These are phyloP conservation scores for Microstroma glucosiphilum DNA, from an alignment of 1,284 basidiomycete species.

Conservation along the genomic window DNA sequence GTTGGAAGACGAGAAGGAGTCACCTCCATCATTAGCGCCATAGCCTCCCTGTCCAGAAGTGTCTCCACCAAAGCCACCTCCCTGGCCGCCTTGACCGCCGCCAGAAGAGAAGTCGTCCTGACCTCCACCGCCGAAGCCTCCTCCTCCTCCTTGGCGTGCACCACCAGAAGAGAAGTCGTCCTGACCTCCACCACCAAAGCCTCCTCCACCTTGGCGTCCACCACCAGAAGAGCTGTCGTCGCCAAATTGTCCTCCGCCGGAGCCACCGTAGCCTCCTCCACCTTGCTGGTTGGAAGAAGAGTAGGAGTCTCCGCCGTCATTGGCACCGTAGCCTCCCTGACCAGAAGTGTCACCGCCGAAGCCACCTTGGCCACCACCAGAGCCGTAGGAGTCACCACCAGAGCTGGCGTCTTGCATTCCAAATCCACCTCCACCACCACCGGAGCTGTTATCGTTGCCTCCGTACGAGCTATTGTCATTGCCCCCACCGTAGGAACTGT, in stretches of 20 bases:
- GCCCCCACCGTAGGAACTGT: conserved; percentile 6
- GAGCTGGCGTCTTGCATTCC: neutral
- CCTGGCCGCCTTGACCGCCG: conserved; percentile 3
- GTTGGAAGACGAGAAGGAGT: conserved; percentile 4
- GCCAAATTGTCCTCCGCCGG: neutral
- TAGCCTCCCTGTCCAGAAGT: conserved; percentile 7
- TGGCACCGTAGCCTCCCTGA: conserved; percentile 4
- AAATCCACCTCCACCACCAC: neutral
- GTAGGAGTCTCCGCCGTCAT: neutral
- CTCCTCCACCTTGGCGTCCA: neutral
- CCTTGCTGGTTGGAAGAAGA: neutral
- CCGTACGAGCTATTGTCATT: neutral
- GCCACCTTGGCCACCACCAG: neutral
- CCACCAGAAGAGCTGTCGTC: conserved; percentile 3
- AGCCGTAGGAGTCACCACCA: neutral
- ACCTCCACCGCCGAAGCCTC: neutral
- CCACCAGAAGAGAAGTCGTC: neutral
- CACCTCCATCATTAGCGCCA: neutral
- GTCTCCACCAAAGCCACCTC: conserved; percentile 1
- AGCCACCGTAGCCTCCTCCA: neutral
- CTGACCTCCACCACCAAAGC: neutral
- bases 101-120: neutral
- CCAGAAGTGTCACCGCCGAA: neutral
- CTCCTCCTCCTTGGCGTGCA: neutral
- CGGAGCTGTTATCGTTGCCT: neutral